Evolutionary conservation across 768 basidiomycete genomes (phyloP).

Genomic region (Ramaria sp.): DNA sequence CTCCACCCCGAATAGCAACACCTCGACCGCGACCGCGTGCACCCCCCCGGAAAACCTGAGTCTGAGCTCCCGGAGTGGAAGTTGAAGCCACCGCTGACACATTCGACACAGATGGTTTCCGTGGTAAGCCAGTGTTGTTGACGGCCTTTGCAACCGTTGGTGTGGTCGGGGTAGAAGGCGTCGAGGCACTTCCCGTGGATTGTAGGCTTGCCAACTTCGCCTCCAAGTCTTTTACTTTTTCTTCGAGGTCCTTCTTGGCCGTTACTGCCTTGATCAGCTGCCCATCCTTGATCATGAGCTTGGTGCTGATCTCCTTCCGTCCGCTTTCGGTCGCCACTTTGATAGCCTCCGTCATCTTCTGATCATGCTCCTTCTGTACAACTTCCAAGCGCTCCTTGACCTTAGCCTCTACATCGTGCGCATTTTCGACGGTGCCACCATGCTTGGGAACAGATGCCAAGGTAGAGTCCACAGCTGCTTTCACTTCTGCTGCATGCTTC

Average conservation of each 20-base stretch:
- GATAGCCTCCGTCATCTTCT: constrained; percentile 42
- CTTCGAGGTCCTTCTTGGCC: constrained; percentile 19
- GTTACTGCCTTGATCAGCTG: constrained; percentile 45
- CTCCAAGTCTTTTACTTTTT: constrained; percentile 59
- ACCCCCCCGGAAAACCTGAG: constrained; percentile 17
- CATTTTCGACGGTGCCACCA: constrained; percentile 16
- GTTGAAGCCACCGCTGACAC: constrained; percentile 16
- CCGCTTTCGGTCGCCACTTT: constrained; percentile 59
- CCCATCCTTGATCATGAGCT: constrained; percentile 59
- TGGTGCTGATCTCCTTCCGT: constrained; percentile 48
- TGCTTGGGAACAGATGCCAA: constrained; percentile 26
- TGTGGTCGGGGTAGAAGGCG: constrained; percentile 10
- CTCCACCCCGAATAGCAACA: constrained; percentile 25
- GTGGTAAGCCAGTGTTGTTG: constrained; percentile 13
- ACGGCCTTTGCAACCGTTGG: constrained; percentile 10
- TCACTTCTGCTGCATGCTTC: constrained; percentile 20
- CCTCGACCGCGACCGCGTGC: constrained; percentile 21
- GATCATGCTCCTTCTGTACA: constrained; percentile 39
- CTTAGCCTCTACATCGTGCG: constrained; percentile 21
- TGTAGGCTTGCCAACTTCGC: constrained; percentile 30
- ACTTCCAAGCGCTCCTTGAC: constrained; percentile 40
- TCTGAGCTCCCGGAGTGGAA: constrained; percentile 18
- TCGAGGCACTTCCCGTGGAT: not conserved
- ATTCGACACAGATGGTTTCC: constrained; percentile 15
- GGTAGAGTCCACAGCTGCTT: constrained; percentile 37